Evolutionary conservation across 1,284 basidiomycete genomes (phyloP).

Genomic region (Ustilago loliicola): DNA sequence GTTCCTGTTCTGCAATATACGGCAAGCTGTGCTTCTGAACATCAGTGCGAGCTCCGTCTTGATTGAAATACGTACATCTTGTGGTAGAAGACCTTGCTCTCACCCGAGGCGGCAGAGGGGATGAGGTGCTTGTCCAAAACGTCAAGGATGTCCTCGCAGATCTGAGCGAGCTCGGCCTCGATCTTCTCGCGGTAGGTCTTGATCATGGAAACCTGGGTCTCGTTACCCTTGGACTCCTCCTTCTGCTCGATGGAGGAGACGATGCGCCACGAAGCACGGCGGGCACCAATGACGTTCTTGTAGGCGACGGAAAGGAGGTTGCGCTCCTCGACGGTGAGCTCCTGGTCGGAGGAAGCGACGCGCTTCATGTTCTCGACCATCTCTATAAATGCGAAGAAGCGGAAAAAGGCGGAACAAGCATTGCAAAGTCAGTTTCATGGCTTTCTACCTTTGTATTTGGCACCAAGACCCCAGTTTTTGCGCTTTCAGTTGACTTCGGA

Average conservation of each 20-base stretch:
- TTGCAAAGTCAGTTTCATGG: slow-evolving; percentile 11
- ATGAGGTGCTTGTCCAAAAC: slow-evolving; percentile 99
- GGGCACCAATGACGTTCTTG: slow-evolving; percentile 99
- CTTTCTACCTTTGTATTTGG: not conserved
- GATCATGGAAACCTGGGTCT: slow-evolving; percentile 97
- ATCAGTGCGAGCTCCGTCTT: not conserved
- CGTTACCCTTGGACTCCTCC: slow-evolving; percentile 99
- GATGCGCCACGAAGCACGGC: slow-evolving; percentile 98
- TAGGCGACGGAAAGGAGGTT: slow-evolving; percentile 98
- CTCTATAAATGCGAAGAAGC: slow-evolving; percentile 43
- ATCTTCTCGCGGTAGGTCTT: slow-evolving; percentile 98
- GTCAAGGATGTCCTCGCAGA: slow-evolving; percentile 99
- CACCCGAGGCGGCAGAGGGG: slow-evolving; percentile 95
- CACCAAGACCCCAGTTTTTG: not conserved
- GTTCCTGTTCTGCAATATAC: not conserved
- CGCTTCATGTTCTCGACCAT: slow-evolving; percentile 72
- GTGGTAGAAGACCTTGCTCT: slow-evolving; percentile 99
- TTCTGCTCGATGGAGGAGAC: slow-evolving; percentile 99
- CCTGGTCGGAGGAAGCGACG: slow-evolving; percentile 70
- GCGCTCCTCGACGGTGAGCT: slow-evolving; percentile 98
- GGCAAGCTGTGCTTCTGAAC: not conserved
- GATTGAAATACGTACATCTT: slow-evolving; percentile 81
- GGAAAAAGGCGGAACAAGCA: not conserved
- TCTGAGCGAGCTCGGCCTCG: slow-evolving; percentile 96
- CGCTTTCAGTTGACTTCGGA: not conserved